These are phyloP conservation scores for Wickerhamomyces sp. DNA, from an alignment of 1,139 yeast genomes.

Conservation along the genomic window DNA sequence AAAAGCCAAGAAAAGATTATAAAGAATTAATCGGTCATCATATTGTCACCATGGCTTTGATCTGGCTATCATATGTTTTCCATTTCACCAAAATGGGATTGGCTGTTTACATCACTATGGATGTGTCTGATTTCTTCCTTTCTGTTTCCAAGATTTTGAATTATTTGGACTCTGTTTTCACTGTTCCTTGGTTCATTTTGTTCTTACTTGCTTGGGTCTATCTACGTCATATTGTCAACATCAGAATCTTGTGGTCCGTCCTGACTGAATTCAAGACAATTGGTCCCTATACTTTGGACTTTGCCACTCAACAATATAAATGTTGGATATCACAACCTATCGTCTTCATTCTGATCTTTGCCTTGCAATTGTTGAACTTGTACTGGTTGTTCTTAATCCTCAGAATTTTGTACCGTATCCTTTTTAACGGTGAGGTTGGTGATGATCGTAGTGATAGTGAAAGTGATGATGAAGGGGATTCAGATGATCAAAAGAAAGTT, in stretches of 20 bases:
- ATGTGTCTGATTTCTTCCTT: slow-evolving; percentile 84
- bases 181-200: slow-evolving; percentile 60
- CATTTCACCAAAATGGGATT: slow-evolving; percentile 97
- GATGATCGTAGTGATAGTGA: slow-evolving; percentile 84
- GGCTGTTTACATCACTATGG: slow-evolving; percentile 91
- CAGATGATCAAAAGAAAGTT: slow-evolving; percentile 5
- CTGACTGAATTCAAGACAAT: slow-evolving; percentile 81
- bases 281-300: slow-evolving; percentile 76
- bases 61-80: slow-evolving; percentile 87
- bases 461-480: slow-evolving; percentile 19
- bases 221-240: slow-evolving; percentile 79
- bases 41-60: slow-evolving; percentile 81
- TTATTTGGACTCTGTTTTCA: slow-evolving; percentile 64
- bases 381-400: slow-evolving; percentile 85
- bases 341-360: slow-evolving; percentile 69
- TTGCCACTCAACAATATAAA: slow-evolving; percentile 92
- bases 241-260: slow-evolving; percentile 80
- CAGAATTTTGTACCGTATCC: slow-evolving; percentile 65
- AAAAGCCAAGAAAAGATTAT: slow-evolving; percentile 92
- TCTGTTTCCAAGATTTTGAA: slow-evolving; percentile 80
- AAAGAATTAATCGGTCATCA: slow-evolving; percentile 90
- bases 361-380: slow-evolving; percentile 76
- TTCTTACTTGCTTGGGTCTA: slow-evolving; percentile 80
- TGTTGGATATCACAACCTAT: slow-evolving; percentile 94
- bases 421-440: slow-evolving; percentile 47